Percentiles rank a stretch among this genome's conserved stretches.
Conservation (phyloP, 768 basidiomycete genomes). For the Podaxis mareebaensis region DNA sequence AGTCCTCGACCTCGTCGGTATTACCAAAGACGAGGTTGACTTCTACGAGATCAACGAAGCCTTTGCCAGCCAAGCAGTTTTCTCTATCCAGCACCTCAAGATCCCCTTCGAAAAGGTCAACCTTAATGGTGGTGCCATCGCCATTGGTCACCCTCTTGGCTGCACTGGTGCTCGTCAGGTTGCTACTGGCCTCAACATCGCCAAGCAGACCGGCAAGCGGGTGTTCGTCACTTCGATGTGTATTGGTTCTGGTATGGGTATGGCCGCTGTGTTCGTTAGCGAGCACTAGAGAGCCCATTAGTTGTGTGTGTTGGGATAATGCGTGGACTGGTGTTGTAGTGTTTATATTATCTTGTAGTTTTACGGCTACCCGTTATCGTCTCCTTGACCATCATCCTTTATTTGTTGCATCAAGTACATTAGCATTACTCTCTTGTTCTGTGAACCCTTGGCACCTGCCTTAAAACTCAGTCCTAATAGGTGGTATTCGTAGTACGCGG, state of each 20-base stretch:
- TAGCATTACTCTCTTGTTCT: no score
- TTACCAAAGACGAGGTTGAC: constrained; percentile 73
- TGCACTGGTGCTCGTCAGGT: constrained; percentile 88
- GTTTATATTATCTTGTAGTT: neutral
- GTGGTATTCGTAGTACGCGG: no score
- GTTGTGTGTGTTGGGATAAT: neutral
- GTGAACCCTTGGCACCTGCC: no score
- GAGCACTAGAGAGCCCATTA: constrained; percentile 58
- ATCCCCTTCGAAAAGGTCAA: constrained; percentile 83
- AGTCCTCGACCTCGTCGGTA: constrained; percentile 63
- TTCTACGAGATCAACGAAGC: constrained; percentile 94
- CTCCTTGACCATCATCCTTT: neutral
- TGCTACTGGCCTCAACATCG: constrained; percentile 80
- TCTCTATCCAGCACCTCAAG: constrained; percentile 65
- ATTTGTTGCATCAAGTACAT: neutral
- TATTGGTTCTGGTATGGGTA: constrained; percentile 87
- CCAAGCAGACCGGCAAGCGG: constrained; percentile 72
- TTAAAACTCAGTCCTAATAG: no score
- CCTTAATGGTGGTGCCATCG: constrained; percentile 85
- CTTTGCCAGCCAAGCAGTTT: constrained; percentile 83
- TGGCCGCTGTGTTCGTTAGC: constrained; percentile 84
- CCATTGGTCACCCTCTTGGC: constrained; percentile 86
- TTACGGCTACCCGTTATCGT: neutral
- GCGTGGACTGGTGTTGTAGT: neutral
- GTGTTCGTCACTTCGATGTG: constrained; percentile 93